Base-by-base conservation (phyloP, 148 eudicot genomes). In the Bassia scoparia region DNA sequence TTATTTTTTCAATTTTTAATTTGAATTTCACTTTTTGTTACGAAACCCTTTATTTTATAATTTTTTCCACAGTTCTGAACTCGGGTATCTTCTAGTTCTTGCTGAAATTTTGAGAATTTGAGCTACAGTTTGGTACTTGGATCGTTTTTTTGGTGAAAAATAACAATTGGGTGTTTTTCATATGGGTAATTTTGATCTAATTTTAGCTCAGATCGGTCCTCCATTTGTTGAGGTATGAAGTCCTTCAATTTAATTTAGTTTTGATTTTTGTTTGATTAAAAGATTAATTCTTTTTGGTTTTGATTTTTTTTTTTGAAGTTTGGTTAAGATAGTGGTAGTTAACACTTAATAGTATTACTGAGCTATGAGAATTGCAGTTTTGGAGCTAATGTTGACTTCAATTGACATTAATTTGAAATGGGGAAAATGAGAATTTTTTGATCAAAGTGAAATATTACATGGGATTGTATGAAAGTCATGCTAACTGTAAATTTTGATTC, bases 161-260 rank as follows among this genome's bases (percentile, higher is more conserved):
- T 16, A 21, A 30, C 31, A 31, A 14, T 73, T 44, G 41, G 66
- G 61, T 61, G 31, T 67, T 59, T 15, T 26, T 73, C 62, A 53
- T n/a, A 69, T 79, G 78, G 82, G 74, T 70, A 70, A 69, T 69
- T 61, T 67, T 79, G 38, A 63, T 79, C 78, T 56, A 27, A 38
- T 61, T 69, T 68, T 74, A 69, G 67, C 46, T 24, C 77, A 74
- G 70, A 79, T 74, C 74, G 69, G 73, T 65, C 66, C 72, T 74
- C 62, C 69, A n/a, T 11, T 29, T 58, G 66, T 74, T 62, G 34
- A 79, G 78, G 82, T 79, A 61, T 35, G 33, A 21, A 23, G 2
- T 61, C 50, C 7, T 15, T 46, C 3, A 33, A 24, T 2, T 64
- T 43, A 31, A 53, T 68, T 18, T 31, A 31, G 24, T 72, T n/a